These are phyloP conservation scores for Boletus barrowsii DNA, from an alignment of 768 basidiomycete species.

Conservation along the genomic window DNA sequence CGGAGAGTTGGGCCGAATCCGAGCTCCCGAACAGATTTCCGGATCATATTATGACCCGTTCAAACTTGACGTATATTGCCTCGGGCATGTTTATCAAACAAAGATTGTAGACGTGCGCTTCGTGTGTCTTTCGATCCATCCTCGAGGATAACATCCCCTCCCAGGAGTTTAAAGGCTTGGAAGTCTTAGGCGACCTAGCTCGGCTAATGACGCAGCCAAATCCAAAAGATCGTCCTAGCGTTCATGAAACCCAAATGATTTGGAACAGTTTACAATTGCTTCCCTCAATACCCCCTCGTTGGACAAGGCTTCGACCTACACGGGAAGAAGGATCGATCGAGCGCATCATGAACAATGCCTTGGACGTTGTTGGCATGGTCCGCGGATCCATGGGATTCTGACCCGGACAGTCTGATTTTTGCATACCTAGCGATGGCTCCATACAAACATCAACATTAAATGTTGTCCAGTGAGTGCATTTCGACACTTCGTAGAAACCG, in stretches of 20 bases:
- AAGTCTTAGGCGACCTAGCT: not conserved
- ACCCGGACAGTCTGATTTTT: too few species aligned
- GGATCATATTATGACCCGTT: constrained; percentile 28
- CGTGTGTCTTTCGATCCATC: not conserved
- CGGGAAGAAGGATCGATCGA: constrained; percentile 10
- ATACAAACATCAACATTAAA: too few species aligned
- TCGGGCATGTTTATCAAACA: constrained; percentile 23
- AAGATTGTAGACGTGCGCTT: constrained; percentile 14
- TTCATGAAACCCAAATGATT: not conserved
- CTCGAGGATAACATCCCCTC: not conserved
- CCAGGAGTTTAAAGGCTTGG: constrained; percentile 10
- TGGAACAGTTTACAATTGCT: constrained; percentile 8
- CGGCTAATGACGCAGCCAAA: constrained; percentile 4
- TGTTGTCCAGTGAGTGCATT: too few species aligned
- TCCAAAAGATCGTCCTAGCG: constrained; percentile 4
- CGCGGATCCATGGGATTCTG: constrained; percentile 2
- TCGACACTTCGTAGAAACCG: too few species aligned
- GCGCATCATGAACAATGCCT: constrained; percentile 12
- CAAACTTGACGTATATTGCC: constrained; percentile 28
- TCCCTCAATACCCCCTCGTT: constrained; percentile 1
- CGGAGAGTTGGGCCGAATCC: constrained; percentile 6
- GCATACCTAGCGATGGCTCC: too few species aligned
- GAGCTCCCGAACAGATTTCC: constrained; percentile 22
- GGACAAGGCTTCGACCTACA: constrained; percentile 6
- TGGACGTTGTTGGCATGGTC: constrained; percentile 14